Base-by-base conservation (phyloP, 495 filamentous ascomycete genomes). In the Lasiosphaeris hirsuta region DNA sequence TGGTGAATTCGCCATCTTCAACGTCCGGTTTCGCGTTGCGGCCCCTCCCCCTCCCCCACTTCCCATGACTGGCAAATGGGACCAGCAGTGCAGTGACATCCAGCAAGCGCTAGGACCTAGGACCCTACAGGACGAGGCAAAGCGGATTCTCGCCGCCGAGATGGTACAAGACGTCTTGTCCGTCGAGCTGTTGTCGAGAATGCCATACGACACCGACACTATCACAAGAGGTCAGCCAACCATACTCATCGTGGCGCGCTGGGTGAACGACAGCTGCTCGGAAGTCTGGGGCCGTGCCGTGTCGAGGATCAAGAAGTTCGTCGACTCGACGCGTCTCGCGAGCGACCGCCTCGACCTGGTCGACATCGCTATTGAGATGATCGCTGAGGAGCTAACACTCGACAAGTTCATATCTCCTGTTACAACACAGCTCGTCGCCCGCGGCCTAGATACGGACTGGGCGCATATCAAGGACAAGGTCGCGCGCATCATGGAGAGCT, bases 201-300 rank as follows among this genome's bases (percentile, higher is more conserved):
- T 19, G 18, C 43, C 43, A 45, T 17, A 14, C 13, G 18, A 17
- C 9, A 45, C 13, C 17, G 17, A 19, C 43, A 19, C 18, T 3
- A 14, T 45, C 18, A 10, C 43, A 13, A 14, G 17, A 17, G 43
- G 43, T 3, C 43, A 45, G 43, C 43, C 43, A 45, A 45, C 43
- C 17, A 45, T 45, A 13, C n/a, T 45, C 43, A 45, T 45, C 43
- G 43, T 45, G 43, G 43, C 43, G 9, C 43, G 43, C 17, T 45
- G 43, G 43, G 17, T 9, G 5, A 30, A 30, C 13, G 43, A 45
- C 17, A 17, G 43, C 43, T 45, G 43, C 43, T 45, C 43, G 9
- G 43, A 14, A 14, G 18, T 45, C 43, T 45, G 43, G 43, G 43
- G 43, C 17, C 11, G 17, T 10, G 43, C 43, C 9, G 43, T 45